Evolutionary conservation across 2,329 filamentous ascomycete genomes (phyloP).

Genomic region (Penicillium expansum): DNA sequence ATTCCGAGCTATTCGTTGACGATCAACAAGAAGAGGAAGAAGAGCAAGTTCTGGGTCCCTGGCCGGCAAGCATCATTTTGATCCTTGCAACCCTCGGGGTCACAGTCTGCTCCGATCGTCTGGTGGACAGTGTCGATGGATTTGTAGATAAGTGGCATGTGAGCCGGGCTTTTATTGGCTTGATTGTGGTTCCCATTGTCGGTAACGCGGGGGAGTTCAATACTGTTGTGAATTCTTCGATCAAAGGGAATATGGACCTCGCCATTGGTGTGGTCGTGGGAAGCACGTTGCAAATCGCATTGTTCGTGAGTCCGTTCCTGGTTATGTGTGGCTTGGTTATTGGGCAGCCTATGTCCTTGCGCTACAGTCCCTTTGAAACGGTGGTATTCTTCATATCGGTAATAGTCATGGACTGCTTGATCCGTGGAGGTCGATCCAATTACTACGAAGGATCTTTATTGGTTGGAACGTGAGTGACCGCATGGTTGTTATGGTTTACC

Average conservation of each 20-base stretch:
- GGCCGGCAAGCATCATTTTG: conserved; percentile 17
- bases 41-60: conserved; percentile 9
- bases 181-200: conserved; percentile 57
- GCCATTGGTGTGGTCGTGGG: conserved; percentile 57
- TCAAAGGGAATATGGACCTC: conserved; percentile 58
- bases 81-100: conserved; percentile 20
- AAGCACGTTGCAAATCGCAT: conserved; percentile 55
- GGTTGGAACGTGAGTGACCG: conserved; percentile 19
- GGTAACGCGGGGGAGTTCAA: conserved; percentile 58
- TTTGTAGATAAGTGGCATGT: conserved; percentile 53
- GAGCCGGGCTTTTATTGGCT: conserved; percentile 56
- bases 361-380: conserved; percentile 20
- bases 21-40: conserved; percentile 14
- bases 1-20: conserved; percentile 17
- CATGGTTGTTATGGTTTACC: not conserved
- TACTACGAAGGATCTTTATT: conserved; percentile 21
- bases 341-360: conserved; percentile 45
- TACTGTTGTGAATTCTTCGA: conserved; percentile 54
- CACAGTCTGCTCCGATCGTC: conserved; percentile 30
- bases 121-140: conserved; percentile 55
- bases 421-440: conserved; percentile 19
- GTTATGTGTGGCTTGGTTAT: conserved; percentile 58
- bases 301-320: conserved; percentile 56
- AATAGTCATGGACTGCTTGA: conserved; percentile 22
- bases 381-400: conserved; percentile 21